These are phyloP conservation scores for Scenedesmus sp. DNA, from an alignment of 163 green algal species.

Conservation along the genomic window DNA sequence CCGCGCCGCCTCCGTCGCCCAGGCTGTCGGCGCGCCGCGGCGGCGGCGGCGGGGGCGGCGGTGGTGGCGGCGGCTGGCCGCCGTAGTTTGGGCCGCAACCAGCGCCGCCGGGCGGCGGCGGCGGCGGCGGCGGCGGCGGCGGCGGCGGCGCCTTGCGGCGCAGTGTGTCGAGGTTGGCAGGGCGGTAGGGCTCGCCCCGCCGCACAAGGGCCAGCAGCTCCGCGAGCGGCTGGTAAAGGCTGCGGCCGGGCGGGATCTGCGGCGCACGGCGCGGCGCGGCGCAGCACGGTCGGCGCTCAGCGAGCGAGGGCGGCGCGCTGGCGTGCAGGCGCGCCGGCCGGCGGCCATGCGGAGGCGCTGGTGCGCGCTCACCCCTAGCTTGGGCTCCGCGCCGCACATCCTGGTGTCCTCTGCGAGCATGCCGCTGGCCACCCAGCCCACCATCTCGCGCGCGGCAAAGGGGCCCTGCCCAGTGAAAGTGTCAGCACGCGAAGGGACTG, in stretches of 20 bases:
- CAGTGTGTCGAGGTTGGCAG: slow-evolving; percentile 16
- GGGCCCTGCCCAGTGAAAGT: no score
- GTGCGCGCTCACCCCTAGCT: slow-evolving; percentile 31
- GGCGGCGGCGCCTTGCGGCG: slow-evolving; percentile 18
- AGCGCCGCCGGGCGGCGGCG: neutral
- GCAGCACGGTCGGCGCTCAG: no score
- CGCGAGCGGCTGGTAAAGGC: slow-evolving; percentile 7
- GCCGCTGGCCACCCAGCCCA: slow-evolving; percentile 9
- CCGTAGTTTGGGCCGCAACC: no score
- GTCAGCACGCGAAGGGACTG: no score
- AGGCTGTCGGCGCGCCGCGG: slow-evolving; percentile 8
- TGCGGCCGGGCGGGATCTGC: slow-evolving; percentile 36
- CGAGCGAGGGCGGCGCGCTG: no score
- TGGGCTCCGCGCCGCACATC: slow-evolving; percentile 24
- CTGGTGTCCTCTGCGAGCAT: slow-evolving; percentile 13
- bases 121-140: neutral
- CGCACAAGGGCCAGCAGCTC: slow-evolving; percentile 8
- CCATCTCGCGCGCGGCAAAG: slow-evolving; percentile 36
- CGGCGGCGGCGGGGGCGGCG: slow-evolving; percentile 18
- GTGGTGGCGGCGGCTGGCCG: neutral
- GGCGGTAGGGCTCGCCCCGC: slow-evolving; percentile 18
- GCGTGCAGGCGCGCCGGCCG: no score
- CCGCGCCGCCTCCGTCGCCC: slow-evolving; percentile 1
- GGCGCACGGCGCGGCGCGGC: no score
- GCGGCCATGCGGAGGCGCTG: neutral